A percentile compares a stretch with the other conserved stretches of the same genome.
phyloP scores from a whole-genome alignment of 257 asterid species.

The Rehmannia glutinosa region DNA sequence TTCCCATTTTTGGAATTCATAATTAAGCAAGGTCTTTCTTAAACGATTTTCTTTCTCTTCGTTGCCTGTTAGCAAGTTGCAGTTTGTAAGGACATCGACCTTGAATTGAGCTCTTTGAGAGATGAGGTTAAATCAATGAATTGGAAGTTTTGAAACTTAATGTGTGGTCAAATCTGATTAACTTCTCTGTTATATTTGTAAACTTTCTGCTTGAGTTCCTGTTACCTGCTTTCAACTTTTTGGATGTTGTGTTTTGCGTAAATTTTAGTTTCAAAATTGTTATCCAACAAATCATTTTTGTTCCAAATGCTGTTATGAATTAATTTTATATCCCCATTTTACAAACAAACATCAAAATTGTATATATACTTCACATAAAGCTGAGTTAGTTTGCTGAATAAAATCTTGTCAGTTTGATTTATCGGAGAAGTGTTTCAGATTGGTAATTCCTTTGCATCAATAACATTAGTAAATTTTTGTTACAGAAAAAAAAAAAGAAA shows the following conservation, averaged over 20 bases:
- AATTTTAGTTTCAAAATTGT: background rate
- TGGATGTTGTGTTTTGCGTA: background rate
- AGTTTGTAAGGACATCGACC: background rate
- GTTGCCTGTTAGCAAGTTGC: no score
- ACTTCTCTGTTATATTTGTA: background rate
- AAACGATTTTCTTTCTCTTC: background rate
- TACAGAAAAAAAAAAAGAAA: background rate
- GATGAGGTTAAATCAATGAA: background rate
- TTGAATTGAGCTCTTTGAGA: background rate
- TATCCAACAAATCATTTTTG: background rate
- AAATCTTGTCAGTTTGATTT: background rate
- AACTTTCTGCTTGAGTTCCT: constrained; percentile 9
- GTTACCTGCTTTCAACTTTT: constrained; percentile 3
- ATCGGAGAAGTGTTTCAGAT: constrained; percentile 2
- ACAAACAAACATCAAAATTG: background rate
- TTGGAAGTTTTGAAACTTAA: background rate
- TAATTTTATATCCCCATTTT: background rate
- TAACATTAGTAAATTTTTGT: background rate
- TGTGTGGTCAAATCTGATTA: background rate
- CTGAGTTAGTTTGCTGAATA: background rate
- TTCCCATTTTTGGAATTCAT: background rate
- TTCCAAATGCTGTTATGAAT: background rate
- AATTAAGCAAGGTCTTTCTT: background rate
- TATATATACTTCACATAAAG: background rate
- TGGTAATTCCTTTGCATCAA: background rate